phyloP scores from a whole-genome alignment of 495 filamentous ascomycete genomes.

The Saxophila tyrrhenica region DNA sequence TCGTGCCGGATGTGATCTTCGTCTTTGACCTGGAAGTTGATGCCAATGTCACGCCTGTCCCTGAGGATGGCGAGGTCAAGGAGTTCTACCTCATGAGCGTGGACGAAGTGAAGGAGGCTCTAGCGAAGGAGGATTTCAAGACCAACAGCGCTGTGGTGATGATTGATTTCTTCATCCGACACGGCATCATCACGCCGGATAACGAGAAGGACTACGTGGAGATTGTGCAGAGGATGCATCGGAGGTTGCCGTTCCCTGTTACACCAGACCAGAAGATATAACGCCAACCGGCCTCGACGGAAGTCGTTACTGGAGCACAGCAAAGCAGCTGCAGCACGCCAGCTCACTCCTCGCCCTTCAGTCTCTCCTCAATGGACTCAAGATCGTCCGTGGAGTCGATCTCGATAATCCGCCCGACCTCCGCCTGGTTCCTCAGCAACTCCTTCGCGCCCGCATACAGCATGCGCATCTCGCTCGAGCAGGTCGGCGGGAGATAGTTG shows the following conservation, averaged over 20 bases:
- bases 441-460: conserved; percentile 92
- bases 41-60: conserved; percentile 27
- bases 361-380: conserved; percentile 56
- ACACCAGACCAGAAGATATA: too few relatives aligned
- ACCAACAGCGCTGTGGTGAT: conserved; percentile 38
- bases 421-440: conserved; percentile 79
- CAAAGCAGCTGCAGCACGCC: not conserved
- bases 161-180: conserved; percentile 44
- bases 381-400: conserved; percentile 66
- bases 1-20: conserved; percentile 36
- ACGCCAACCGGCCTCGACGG: too few relatives aligned
- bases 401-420: conserved; percentile 72
- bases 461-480: conserved; percentile 76
- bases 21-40: conserved; percentile 38
- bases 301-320: not conserved
- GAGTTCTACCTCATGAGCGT: conserved; percentile 37
- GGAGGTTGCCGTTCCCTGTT: conserved; percentile 44
- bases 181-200: conserved; percentile 39
- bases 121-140: conserved; percentile 41
- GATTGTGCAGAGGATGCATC: conserved; percentile 38
- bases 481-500: conserved; percentile 83
- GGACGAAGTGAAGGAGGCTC: conserved; percentile 34
- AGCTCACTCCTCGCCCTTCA: conserved; percentile 31
- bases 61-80: conserved; percentile 42
- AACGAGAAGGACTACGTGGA: conserved; percentile 39